Percentiles rank a stretch among this genome's conserved stretches.
Conservation (phyloP, 768 basidiomycete species). For the Cyathus striatus region DNA sequence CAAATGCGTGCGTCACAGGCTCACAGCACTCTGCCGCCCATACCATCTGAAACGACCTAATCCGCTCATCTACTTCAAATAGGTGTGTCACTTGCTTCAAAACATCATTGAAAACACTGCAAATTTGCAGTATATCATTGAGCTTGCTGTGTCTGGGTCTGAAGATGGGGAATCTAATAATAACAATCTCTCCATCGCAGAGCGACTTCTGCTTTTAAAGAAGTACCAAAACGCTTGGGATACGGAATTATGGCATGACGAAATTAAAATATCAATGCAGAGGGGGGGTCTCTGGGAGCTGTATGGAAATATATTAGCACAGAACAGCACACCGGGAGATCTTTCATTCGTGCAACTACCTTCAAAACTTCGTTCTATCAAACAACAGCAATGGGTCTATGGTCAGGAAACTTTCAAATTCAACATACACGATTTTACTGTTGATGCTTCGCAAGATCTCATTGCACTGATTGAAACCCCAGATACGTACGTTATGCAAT, state of each 20-base stretch:
- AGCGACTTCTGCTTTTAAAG: constrained; percentile 32
- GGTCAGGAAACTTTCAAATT: constrained; percentile 22
- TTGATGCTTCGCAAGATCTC: constrained; percentile 67
- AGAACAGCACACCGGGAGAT: constrained; percentile 19
- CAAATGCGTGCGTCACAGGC: constrained; percentile 11
- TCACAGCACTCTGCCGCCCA: not conserved
- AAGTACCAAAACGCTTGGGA: constrained; percentile 34
- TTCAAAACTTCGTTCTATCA: constrained; percentile 41
- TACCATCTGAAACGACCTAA: not conserved
- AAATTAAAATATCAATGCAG: constrained; percentile 30
- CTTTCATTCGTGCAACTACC: constrained; percentile 46
- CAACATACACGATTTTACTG: constrained; percentile 48
- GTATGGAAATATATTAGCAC: constrained; percentile 52
- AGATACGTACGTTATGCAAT: constrained; percentile 30
- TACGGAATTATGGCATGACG: constrained; percentile 26
- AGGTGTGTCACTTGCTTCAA: constrained; percentile 29
- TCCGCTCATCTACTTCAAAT: not conserved
- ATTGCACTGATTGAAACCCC: constrained; percentile 44
- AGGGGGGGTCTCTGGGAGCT: constrained; percentile 50
- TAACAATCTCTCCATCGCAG: constrained; percentile 17
- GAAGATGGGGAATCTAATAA: constrained; percentile 27
- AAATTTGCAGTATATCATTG: constrained; percentile 34
- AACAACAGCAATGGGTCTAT: constrained; percentile 39
- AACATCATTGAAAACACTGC: constrained; percentile 20
- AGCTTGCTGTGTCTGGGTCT: constrained; percentile 39